phyloP scores from a whole-genome alignment of 139 green algal genomes.

The Desmodesmus armatus region DNA sequence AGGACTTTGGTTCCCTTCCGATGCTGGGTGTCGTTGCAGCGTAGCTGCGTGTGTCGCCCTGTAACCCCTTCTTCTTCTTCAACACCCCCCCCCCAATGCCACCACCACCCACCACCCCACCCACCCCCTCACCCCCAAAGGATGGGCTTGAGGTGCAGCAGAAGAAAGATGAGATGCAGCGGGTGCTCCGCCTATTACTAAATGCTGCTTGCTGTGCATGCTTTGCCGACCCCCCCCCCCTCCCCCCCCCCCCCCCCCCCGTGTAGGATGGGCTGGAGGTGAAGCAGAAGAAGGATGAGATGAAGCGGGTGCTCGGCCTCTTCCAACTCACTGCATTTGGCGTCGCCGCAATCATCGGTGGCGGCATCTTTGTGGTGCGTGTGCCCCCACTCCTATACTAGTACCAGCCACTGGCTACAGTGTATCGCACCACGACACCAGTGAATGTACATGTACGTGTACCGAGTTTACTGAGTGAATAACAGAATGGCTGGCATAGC shows the following conservation, averaged over 20 bases:
- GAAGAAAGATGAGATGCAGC: background rate
- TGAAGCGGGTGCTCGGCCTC: background rate
- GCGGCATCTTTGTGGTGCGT: conserved; percentile 21
- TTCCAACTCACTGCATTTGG: conserved; percentile 13
- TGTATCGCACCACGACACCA: background rate
- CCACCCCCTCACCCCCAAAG: no score
- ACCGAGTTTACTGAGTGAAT: background rate
- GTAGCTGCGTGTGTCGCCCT: no score
- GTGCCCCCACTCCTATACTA: background rate
- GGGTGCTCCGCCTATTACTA: background rate
- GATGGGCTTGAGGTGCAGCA: conserved; percentile 4
- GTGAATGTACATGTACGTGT: background rate
- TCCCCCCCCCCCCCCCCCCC: no score
- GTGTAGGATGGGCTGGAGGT: conserved; percentile 20
- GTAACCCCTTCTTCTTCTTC: no score
- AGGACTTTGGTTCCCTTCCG: no score
- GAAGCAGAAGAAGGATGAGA: background rate
- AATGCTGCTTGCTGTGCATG: background rate
- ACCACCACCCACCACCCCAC: no score
- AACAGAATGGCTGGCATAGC: no score
- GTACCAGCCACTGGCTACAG: background rate
- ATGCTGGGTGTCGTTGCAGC: no score
- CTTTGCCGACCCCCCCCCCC: no score
- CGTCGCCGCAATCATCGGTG: background rate
- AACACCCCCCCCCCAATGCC: no score